These are phyloP conservation scores for Bacterosira constricta DNA, from an alignment of 108 stramenopile species.

Conservation along the genomic window DNA sequence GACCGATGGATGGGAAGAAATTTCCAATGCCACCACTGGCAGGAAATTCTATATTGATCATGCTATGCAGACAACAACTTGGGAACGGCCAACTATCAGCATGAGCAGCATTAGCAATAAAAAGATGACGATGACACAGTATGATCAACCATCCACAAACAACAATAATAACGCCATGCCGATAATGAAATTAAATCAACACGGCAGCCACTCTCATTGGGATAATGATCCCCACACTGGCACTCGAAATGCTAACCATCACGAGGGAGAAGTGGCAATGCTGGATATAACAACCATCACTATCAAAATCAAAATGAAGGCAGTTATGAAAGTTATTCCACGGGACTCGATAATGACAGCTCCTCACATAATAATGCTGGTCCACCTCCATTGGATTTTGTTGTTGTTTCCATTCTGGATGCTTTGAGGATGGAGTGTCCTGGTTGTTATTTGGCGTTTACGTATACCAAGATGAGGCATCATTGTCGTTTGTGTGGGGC, in stretches of 20 bases:
- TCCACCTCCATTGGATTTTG: constrained; percentile 67
- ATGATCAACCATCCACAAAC: too few species aligned
- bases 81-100: constrained; percentile 28
- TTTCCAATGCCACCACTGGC: constrained; percentile 74
- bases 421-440: constrained; percentile 60
- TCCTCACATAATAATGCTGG: too few species aligned
- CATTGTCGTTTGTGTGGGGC: constrained; percentile 94
- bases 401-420: constrained; percentile 70
- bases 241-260: not conserved
- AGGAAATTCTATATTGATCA: constrained; percentile 90
- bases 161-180: too few species aligned
- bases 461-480: constrained; percentile 84
- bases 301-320: not conserved
- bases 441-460: constrained; percentile 41
- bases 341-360: too few species aligned
- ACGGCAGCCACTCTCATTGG: constrained; percentile 19
- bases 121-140: not conserved
- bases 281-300: not conserved
- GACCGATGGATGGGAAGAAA: constrained; percentile 87
- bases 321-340: too few species aligned
- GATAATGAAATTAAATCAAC: constrained; percentile 17
- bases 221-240: constrained; percentile 13
- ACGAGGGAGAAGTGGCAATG: not conserved
- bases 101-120: not conserved
- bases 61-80: constrained; percentile 78